A percentile compares a stretch with the other conserved stretches of the same genome.
These are phyloP conservation scores for Apiotrichum gracile DNA, from an alignment of 1,284 basidiomycete genomes.

Conservation along the genomic window DNA sequence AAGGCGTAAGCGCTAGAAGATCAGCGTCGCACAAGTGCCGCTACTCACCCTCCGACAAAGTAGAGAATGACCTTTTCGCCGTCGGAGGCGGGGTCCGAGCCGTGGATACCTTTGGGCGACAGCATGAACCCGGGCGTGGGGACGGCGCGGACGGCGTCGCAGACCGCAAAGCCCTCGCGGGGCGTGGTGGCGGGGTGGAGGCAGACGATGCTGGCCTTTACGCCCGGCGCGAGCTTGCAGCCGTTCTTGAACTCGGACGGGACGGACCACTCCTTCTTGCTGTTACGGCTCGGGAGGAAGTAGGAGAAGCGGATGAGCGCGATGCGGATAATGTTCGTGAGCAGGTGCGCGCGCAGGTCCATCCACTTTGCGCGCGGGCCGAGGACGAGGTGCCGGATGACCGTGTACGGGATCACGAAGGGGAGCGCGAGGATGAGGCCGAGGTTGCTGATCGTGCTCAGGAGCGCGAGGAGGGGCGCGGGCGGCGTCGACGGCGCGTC, in stretches of 20 bases:
- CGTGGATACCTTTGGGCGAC: constrained; percentile 6
- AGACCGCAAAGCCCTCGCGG: background rate
- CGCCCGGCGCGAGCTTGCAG: background rate
- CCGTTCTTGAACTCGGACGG: background rate
- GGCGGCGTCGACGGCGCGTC: constrained; percentile 1
- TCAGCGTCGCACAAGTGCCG: background rate
- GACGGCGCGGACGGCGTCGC: background rate
- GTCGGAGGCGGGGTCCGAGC: constrained; percentile 8
- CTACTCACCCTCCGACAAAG: constrained; percentile 15
- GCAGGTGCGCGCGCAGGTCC: background rate
- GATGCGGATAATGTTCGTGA: background rate
- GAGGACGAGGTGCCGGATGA: background rate
- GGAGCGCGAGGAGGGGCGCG: background rate
- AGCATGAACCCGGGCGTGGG: constrained; percentile 17
- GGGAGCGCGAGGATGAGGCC: constrained; percentile 1
- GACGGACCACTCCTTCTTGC: background rate
- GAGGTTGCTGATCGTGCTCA: background rate
- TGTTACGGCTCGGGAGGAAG: background rate
- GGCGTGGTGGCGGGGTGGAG: background rate
- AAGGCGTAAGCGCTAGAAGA: constrained; percentile 4
- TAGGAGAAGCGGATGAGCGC: background rate
- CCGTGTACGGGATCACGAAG: constrained; percentile 1
- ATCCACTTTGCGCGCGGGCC: constrained; percentile 5
- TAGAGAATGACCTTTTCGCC: constrained; percentile 29
- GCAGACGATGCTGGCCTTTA: background rate